Conservation (phyloP, 805 yeast genomes). For the Wickerhamiella bombiphila region DNA sequence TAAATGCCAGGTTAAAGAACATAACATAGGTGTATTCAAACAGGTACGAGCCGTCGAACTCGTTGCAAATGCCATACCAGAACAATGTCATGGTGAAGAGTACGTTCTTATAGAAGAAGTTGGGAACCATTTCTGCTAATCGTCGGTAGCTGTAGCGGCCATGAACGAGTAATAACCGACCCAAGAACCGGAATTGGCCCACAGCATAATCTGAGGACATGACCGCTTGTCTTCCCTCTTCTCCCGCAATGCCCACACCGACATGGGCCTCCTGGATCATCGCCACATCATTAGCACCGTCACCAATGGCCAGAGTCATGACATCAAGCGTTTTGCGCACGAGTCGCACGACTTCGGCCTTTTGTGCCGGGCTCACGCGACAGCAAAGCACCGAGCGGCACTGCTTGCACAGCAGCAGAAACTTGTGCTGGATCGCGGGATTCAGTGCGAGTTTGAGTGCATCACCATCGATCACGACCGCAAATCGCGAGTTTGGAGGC, state of each 20-base stretch:
- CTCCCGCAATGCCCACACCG: conserved; percentile 80
- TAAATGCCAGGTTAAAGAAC: conserved; percentile 71
- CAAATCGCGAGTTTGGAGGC: conserved; percentile 44
- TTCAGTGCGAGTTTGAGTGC: conserved; percentile 41
- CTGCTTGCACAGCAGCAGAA: conserved; percentile 57
- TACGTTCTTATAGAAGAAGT: conserved; percentile 66
- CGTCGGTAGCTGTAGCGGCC: conserved; percentile 74
- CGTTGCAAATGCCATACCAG: conserved; percentile 60
- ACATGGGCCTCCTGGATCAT: conserved; percentile 80
- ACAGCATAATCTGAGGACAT: conserved; percentile 77
- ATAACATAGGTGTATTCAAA: conserved; percentile 66
- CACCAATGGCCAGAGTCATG: conserved; percentile 74
- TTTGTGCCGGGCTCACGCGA: conserved; percentile 76
- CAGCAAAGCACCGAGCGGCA: conserved; percentile 70
- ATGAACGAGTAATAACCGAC: conserved; percentile 55
- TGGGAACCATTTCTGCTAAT: conserved; percentile 65
- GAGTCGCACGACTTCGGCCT: conserved; percentile 57
- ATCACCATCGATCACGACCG: conserved; percentile 61
- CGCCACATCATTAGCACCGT: conserved; percentile 79
- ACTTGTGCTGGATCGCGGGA: conserved; percentile 35
- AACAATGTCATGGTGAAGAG: conserved; percentile 60
- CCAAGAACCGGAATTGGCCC: conserved; percentile 61
- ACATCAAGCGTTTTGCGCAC: conserved; percentile 55
- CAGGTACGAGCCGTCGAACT: conserved; percentile 64
- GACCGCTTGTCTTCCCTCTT: conserved; percentile 76